Conservation (phyloP, 2,329 filamentous ascomycete genomes). For the Nemania sp. region DNA sequence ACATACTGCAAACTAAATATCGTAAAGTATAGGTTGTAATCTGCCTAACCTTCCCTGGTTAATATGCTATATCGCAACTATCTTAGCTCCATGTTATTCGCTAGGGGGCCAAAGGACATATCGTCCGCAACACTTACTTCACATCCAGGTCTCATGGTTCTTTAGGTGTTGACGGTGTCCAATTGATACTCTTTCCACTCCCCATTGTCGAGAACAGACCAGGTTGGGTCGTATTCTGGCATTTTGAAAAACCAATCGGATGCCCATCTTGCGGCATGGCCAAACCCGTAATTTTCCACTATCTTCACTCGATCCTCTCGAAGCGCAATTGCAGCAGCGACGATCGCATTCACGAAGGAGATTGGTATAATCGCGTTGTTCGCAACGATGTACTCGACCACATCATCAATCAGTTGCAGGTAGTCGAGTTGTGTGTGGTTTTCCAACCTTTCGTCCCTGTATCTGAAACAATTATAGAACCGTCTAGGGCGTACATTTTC, state of each 20-base stretch:
- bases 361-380: not conserved
- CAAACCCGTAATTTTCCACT: not conserved
- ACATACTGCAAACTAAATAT: too few relatives aligned
- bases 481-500: fast-evolving
- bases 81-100: too few relatives aligned
- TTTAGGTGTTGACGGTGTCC: not conserved
- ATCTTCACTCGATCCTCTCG: not conserved
- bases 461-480: not conserved
- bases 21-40: too few relatives aligned
- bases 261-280: not conserved
- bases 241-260: not conserved
- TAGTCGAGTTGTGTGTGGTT: not conserved
- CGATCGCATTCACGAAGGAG: not conserved
- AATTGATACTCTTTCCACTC: not conserved
- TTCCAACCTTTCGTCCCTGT: not conserved
- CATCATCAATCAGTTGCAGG: not conserved
- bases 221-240: not conserved
- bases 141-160: not conserved
- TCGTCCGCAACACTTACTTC: not conserved
- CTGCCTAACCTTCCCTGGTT: too few relatives aligned
- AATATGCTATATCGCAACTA: too few relatives aligned
- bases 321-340: not conserved
- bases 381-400: not conserved
- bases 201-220: not conserved
- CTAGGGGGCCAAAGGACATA: too few relatives aligned